Evolutionary conservation across 2,329 filamentous ascomycete genomes (phyloP).

Genomic region (Ramularia collo-cygni): DNA sequence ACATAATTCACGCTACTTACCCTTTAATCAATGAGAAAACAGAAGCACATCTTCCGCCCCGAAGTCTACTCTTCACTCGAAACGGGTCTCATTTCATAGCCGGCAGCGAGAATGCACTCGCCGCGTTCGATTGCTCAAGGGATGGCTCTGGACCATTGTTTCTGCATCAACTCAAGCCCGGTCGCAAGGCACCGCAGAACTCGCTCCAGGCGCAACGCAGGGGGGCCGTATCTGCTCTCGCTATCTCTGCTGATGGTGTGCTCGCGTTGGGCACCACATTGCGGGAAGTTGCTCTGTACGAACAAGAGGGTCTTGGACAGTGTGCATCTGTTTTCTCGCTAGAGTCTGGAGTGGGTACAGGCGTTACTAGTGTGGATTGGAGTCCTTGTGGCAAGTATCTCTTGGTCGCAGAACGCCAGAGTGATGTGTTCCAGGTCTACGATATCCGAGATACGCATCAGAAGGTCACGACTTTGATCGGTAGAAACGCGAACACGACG

Average conservation of each 20-base stretch:
- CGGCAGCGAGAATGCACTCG: slow-evolving; percentile 48
- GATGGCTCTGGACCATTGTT: slow-evolving; percentile 42
- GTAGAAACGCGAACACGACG: slow-evolving; percentile 41
- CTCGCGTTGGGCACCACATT: slow-evolving; percentile 53
- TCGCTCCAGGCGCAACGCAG: slow-evolving; percentile 46
- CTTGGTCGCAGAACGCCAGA: slow-evolving; percentile 51
- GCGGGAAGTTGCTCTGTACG: slow-evolving; percentile 52
- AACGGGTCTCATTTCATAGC: slow-evolving; percentile 49
- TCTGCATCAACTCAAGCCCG: slow-evolving; percentile 34
- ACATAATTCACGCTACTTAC: slow-evolving; percentile 44
- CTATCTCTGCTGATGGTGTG: slow-evolving; percentile 41
- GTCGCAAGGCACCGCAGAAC: slow-evolving; percentile 29
- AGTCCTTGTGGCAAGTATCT: slow-evolving; percentile 53
- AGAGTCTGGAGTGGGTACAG: slow-evolving; percentile 37
- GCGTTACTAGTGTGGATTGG: slow-evolving; percentile 52
- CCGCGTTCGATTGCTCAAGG: slow-evolving; percentile 49
- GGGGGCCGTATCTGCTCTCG: slow-evolving; percentile 49
- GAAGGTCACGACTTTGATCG: slow-evolving; percentile 44
- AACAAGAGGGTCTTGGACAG: slow-evolving; percentile 41
- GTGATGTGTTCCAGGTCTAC: slow-evolving; percentile 50
- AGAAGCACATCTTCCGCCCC: slow-evolving; percentile 50
- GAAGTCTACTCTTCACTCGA: slow-evolving; percentile 48
- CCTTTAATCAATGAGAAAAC: slow-evolving; percentile 48
- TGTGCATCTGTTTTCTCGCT: slow-evolving; percentile 44
- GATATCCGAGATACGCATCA: slow-evolving; percentile 51